Evolutionary conservation across 1,139 yeast genomes (phyloP).

Genomic region (Magnusiomyces clavatus): DNA sequence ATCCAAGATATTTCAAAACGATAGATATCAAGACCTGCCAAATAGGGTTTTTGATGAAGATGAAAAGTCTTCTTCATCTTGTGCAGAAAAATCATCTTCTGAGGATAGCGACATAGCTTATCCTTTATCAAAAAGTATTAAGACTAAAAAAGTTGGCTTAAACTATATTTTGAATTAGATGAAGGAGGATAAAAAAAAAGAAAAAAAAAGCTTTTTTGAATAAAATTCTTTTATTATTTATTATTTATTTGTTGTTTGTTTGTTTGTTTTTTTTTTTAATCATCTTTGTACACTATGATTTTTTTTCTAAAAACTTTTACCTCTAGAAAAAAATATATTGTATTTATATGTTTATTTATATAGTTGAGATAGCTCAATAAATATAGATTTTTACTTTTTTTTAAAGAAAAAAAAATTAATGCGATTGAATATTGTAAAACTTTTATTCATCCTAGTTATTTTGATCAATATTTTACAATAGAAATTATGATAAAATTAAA

Average conservation of each 20-base stretch:
- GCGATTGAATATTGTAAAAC: no score
- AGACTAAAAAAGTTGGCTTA: not conserved
- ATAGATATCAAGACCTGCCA: slow-evolving; percentile 8
- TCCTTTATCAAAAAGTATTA: not conserved
- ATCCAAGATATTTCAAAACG: slow-evolving; percentile 6
- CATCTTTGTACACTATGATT: not conserved
- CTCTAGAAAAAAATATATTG: no score
- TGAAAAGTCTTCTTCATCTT: not conserved
- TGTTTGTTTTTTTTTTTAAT: not conserved
- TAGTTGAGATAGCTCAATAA: no score
- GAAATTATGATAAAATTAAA: no score
- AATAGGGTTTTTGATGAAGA: slow-evolving; percentile 4
- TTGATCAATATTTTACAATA: no score
- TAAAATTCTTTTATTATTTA: not conserved
- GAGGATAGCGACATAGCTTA: not conserved
- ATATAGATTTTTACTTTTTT: no score
- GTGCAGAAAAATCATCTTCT: not conserved
- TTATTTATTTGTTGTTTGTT: not conserved
- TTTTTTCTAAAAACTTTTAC: no score
- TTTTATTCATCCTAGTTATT: no score
- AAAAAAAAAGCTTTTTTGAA: not conserved
- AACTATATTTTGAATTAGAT: not conserved
- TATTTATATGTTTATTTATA: no score
- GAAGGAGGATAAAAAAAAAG: not conserved
- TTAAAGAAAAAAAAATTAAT: no score